These are phyloP conservation scores for Paulownia fortunei DNA, from an alignment of 257 asterid genomes.

Conservation along the genomic window DNA sequence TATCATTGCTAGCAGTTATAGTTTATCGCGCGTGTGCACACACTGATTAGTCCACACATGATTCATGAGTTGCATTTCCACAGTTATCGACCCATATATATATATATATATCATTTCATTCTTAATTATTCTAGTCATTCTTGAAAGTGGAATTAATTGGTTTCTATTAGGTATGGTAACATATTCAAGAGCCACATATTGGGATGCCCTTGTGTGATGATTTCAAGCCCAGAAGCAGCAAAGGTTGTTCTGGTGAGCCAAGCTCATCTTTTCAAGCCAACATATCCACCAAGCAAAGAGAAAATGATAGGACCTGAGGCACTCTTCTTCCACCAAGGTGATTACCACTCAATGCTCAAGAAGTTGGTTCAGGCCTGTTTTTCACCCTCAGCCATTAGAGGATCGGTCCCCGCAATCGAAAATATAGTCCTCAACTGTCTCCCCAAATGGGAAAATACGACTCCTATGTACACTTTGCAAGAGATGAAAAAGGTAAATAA, in stretches of 20 bases:
- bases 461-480: slow-evolving; percentile 48
- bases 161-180: slow-evolving; percentile 55
- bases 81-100: too few species aligned
- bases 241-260: slow-evolving; percentile 57
- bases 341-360: slow-evolving; percentile 62
- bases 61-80: background rate
- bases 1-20: too few species aligned
- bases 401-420: slow-evolving; percentile 47
- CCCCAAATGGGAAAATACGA: slow-evolving; percentile 48
- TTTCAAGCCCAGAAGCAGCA: slow-evolving; percentile 72
- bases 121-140: background rate
- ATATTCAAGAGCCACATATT: slow-evolving; percentile 73
- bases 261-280: slow-evolving; percentile 73
- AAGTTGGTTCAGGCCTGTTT: slow-evolving; percentile 57
- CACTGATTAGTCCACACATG: too few species aligned
- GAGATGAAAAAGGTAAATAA: slow-evolving; percentile 61
- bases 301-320: slow-evolving; percentile 72
- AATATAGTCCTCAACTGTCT: slow-evolving; percentile 47
- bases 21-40: too few species aligned
- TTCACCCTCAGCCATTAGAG: slow-evolving; percentile 48
- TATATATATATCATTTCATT: background rate
- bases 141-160: background rate
- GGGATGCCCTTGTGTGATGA: slow-evolving; percentile 84
- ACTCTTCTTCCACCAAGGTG: slow-evolving; percentile 68
- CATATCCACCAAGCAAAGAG: slow-evolving; percentile 72